These are phyloP conservation scores for Hypoxylon intermedium DNA, from an alignment of 495 filamentous ascomycete species.

Conservation along the genomic window DNA sequence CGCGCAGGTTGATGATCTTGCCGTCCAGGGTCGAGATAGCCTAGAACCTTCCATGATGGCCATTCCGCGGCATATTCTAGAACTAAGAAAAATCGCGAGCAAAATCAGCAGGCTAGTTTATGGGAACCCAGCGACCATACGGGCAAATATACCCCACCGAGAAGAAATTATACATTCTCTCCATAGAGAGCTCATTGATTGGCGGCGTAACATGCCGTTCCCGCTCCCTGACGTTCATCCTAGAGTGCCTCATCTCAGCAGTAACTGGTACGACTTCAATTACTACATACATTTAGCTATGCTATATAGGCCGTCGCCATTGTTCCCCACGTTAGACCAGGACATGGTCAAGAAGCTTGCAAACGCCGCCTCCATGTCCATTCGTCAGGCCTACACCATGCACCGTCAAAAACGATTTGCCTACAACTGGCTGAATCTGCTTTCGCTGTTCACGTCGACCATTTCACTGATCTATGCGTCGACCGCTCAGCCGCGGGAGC, in stretches of 20 bases:
- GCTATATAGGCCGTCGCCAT: conserved; percentile 50
- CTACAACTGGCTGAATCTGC: conserved; percentile 53
- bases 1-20: conserved; percentile 41
- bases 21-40: conserved; percentile 21
- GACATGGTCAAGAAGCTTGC: conserved; percentile 43
- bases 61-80: conserved; percentile 49
- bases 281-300: conserved; percentile 50
- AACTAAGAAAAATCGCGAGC: conserved; percentile 47
- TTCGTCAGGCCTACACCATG: conserved; percentile 48
- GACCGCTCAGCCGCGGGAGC: conserved; percentile 42
- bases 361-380: conserved; percentile 46
- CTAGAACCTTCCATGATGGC: conserved; percentile 48
- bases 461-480: conserved; percentile 51
- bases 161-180: conserved; percentile 41
- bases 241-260: conserved; percentile 48
- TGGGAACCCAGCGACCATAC: conserved; percentile 20
- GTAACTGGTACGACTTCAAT: conserved; percentile 53
- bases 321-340: conserved; percentile 42
- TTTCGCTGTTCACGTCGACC: conserved; percentile 46
- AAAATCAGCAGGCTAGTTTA: conserved; percentile 45
- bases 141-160: conserved; percentile 28
- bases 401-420: conserved; percentile 48
- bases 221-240: conserved; percentile 48
- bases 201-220: conserved; percentile 53
- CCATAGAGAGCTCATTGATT: conserved; percentile 47